phyloP scores from a whole-genome alignment of 2,329 filamentous ascomycete genomes.

The Colletotrichum ledebouriae region DNA sequence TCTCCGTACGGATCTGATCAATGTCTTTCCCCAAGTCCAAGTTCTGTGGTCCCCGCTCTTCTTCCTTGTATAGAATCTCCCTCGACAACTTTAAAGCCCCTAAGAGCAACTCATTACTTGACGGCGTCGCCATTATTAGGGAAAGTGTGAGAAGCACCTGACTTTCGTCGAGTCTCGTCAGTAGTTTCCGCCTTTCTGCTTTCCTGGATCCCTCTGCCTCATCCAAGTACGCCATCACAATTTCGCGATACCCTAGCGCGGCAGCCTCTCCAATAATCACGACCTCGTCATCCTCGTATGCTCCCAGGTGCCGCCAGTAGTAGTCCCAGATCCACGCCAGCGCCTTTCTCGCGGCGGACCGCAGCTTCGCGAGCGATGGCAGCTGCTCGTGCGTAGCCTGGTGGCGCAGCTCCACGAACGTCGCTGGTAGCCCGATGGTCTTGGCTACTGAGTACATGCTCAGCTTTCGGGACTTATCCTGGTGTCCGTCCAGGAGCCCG shows the following conservation, averaged over 20 bases:
- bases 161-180: constrained; percentile 53
- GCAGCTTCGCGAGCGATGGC: constrained; percentile 80
- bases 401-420: constrained; percentile 90
- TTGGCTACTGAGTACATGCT: constrained; percentile 81
- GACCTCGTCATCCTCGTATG: constrained; percentile 39
- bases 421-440: constrained; percentile 76
- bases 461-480: constrained; percentile 75
- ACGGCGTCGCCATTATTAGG: constrained; percentile 55
- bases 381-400: constrained; percentile 92
- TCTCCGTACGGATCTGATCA: constrained; percentile 44
- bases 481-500: constrained; percentile 80
- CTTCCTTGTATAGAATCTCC: constrained; percentile 53
- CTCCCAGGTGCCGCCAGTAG: constrained; percentile 77
- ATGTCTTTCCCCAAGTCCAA: constrained; percentile 44
- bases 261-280: constrained; percentile 26
- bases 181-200: constrained; percentile 49
- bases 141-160: constrained; percentile 55
- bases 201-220: constrained; percentile 50
- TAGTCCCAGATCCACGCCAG: constrained; percentile 90
- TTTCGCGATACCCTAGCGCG: constrained; percentile 48
- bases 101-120: constrained; percentile 59
- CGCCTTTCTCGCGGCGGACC: constrained; percentile 76
- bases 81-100: constrained; percentile 60
- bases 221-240: constrained; percentile 56
- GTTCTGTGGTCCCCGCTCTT: constrained; percentile 20